phyloP scores from a whole-genome alignment of 345 rosid genomes.

The Clausena lansium region DNA sequence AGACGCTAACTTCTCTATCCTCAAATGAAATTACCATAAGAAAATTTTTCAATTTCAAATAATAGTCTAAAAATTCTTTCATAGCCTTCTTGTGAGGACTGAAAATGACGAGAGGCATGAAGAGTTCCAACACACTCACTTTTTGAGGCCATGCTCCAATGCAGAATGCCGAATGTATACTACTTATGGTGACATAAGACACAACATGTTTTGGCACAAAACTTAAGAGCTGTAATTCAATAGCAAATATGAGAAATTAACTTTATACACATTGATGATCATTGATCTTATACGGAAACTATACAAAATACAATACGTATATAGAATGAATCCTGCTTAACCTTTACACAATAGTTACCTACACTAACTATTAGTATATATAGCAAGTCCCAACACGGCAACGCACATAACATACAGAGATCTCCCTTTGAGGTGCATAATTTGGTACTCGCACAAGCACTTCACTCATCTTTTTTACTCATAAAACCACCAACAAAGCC shows the following conservation, averaged over 20 bases:
- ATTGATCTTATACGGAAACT: background rate
- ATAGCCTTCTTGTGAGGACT: background rate
- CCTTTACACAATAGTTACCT: background rate
- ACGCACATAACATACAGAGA: background rate
- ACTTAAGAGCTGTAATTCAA: background rate
- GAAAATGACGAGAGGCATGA: background rate
- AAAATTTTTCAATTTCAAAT: background rate
- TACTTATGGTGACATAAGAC: background rate
- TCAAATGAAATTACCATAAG: background rate
- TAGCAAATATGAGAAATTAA: background rate
- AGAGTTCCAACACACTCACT: background rate
- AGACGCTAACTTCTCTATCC: background rate
- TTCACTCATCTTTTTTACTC: slow-evolving; percentile 55
- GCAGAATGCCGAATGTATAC: background rate
- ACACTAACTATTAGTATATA: too few species aligned
- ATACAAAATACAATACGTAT: background rate
- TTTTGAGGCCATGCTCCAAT: background rate
- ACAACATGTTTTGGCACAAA: background rate
- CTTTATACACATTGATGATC: background rate
- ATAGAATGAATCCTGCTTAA: background rate
- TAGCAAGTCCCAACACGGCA: background rate
- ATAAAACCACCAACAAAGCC: slow-evolving; percentile 64
- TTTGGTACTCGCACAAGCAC: background rate
- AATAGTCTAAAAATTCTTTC: background rate
- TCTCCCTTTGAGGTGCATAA: background rate